phyloP scores from a whole-genome alignment of 371 early-diverging fungal species.

The Syncephalis fuscata region DNA sequence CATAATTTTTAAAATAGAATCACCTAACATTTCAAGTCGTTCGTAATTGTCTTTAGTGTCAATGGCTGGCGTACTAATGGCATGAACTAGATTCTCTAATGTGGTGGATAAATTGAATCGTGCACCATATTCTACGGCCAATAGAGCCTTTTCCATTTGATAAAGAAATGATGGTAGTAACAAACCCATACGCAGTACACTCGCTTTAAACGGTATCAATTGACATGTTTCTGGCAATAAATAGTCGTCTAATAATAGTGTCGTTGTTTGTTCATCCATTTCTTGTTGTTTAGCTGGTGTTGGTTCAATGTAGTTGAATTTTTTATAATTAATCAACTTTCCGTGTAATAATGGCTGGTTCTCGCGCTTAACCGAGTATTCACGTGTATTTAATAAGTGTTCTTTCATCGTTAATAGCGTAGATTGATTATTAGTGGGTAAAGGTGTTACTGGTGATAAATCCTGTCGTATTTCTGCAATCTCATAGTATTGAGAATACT shows the following conservation, averaged over 20 bases:
- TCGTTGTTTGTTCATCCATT: too few relatives aligned
- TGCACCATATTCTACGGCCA: conserved; percentile 31
- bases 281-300: too few relatives aligned
- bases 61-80: conserved; percentile 58
- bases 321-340: conserved; percentile 13
- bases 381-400: conserved; percentile 24
- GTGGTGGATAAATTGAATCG: conserved; percentile 21
- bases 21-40: conserved; percentile 89
- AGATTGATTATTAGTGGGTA: conserved; percentile 17
- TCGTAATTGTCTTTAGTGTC: conserved; percentile 68
- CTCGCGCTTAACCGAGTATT: conserved; percentile 10
- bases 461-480: conserved; percentile 23
- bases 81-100: conserved; percentile 37
- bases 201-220: conserved; percentile 25
- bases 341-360: conserved; percentile 33
- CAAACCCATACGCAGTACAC: conserved; percentile 28
- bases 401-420: conserved; percentile 23
- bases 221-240: conserved; percentile 37
- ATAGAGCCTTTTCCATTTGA: conserved; percentile 42
- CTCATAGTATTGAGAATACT: conserved; percentile 35
- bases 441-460: conserved; percentile 16
- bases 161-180: conserved; percentile 46
- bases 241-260: too few relatives aligned
- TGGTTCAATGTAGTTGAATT: not conserved
- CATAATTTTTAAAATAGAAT: conserved; percentile 81